A percentile compares a stretch with the other conserved stretches of the same genome.
Evolutionary conservation across 2,329 filamentous ascomycete species (phyloP).

Genomic region (Pseudofabraea citricarpa): DNA sequence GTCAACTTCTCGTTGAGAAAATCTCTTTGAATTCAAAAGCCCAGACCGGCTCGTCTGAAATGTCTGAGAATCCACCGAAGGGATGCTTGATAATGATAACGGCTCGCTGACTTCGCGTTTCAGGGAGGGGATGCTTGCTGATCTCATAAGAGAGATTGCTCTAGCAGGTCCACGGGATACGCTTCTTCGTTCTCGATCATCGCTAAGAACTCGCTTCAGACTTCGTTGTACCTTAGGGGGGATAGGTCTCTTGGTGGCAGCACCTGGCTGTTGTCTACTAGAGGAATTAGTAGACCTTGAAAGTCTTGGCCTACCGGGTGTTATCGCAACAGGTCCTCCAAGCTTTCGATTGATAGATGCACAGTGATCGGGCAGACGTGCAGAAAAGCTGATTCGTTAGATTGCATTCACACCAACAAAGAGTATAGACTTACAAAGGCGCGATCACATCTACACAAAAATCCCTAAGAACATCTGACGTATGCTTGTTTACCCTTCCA

Average conservation of each 20-base stretch:
- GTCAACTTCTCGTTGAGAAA: constrained; percentile 48
- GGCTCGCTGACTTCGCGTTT: constrained; percentile 67
- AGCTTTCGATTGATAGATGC: constrained; percentile 69
- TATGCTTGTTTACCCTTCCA: constrained; percentile 14
- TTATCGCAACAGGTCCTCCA: constrained; percentile 62
- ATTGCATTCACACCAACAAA: constrained; percentile 4
- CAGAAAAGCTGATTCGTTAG: constrained; percentile 54
- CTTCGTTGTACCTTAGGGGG: constrained; percentile 41
- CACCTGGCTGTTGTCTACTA: constrained; percentile 44
- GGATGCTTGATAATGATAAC: constrained; percentile 43
- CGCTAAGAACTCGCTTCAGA: constrained; percentile 59
- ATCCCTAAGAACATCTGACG: constrained; percentile 60
- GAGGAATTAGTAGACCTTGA: constrained; percentile 38
- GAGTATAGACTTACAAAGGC: constrained; percentile 57
- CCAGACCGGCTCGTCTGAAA: constrained; percentile 31
- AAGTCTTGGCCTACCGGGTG: constrained; percentile 47
- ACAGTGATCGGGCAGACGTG: constrained; percentile 68
- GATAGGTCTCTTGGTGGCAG: constrained; percentile 43
- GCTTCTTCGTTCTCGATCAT: constrained; percentile 48
- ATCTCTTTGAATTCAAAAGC: constrained; percentile 35
- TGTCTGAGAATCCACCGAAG: constrained; percentile 34
- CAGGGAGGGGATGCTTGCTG: constrained; percentile 59
- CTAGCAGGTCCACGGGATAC: constrained; percentile 52
- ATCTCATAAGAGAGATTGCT: constrained; percentile 61
- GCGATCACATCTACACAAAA: constrained; percentile 79